Conservation (phyloP, 2,329 filamentous ascomycete genomes). For the Diaporthe velutina region DNA sequence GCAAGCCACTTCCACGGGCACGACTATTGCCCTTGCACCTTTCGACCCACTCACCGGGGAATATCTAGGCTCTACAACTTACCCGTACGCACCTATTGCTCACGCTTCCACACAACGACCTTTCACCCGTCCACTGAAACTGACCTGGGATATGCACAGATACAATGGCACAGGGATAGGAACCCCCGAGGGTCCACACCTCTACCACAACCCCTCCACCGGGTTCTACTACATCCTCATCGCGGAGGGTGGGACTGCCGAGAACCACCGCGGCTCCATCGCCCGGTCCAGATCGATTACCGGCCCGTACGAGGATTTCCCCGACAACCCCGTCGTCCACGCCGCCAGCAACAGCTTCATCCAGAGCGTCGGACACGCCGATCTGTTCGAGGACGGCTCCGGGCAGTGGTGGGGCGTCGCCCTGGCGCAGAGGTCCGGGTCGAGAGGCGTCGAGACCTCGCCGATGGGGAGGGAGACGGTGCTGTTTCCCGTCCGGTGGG, state of each 20-base stretch:
- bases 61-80: neutral
- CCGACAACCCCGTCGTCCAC: slow-evolving; percentile 51
- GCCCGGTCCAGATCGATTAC: slow-evolving; percentile 43
- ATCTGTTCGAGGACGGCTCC: slow-evolving; percentile 43
- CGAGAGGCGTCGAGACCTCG: slow-evolving; percentile 48
- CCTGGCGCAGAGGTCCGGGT: neutral
- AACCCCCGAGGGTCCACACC: slow-evolving; percentile 55
- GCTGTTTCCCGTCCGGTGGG: slow-evolving; percentile 62
- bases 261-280: slow-evolving; percentile 46
- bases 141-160: slow-evolving; percentile 44
- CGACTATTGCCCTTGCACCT: slow-evolving; percentile 40
- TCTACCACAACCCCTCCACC: slow-evolving; percentile 55
- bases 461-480: slow-evolving; percentile 69
- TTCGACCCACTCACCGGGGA: slow-evolving; percentile 42
- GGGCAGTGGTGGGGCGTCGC: slow-evolving; percentile 43
- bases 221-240: slow-evolving; percentile 61
- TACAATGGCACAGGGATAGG: slow-evolving; percentile 47
- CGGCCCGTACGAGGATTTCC: slow-evolving; percentile 48
- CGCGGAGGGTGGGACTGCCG: slow-evolving; percentile 58
- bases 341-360: slow-evolving; percentile 41
- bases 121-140: slow-evolving; percentile 29
- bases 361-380: slow-evolving; percentile 45
- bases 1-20: slow-evolving; percentile 30
- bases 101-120: neutral
- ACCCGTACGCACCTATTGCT: slow-evolving; percentile 5